phyloP scores from a whole-genome alignment of 2,329 filamentous ascomycete genomes.

The Thelonectria blattea region DNA sequence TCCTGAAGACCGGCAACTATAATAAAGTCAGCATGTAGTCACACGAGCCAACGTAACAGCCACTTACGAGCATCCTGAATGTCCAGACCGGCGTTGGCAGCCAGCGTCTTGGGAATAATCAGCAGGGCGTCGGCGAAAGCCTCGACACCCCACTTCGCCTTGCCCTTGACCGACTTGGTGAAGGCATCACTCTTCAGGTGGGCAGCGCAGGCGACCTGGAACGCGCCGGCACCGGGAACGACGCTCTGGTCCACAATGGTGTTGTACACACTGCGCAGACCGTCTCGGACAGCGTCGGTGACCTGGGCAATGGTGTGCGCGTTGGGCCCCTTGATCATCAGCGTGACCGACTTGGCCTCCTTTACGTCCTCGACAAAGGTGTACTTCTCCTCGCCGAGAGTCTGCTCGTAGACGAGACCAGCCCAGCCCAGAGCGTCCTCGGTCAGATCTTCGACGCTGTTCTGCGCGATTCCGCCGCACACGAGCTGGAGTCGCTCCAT shows the following conservation, averaged over 20 bases:
- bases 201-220: slow-evolving; percentile 90
- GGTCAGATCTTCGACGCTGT: slow-evolving; percentile 92
- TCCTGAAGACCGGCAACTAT: slow-evolving; percentile 86
- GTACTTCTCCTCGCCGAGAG: slow-evolving; percentile 97
- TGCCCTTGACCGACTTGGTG: slow-evolving; percentile 91
- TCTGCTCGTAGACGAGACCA: slow-evolving; percentile 95
- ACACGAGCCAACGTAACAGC: neutral
- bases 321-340: slow-evolving; percentile 98
- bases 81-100: slow-evolving; percentile 94
- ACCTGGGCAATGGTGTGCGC: slow-evolving; percentile 96
- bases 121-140: slow-evolving; percentile 95
- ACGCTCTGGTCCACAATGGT: slow-evolving; percentile 99
- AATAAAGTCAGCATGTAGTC: slow-evolving; percentile 22
- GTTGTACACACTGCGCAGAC: slow-evolving; percentile 96
- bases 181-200: slow-evolving; percentile 89
- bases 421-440: slow-evolving; percentile 94
- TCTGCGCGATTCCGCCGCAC: slow-evolving; percentile 89
- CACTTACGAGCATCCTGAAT: slow-evolving; percentile 90
- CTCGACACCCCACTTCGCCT: slow-evolving; percentile 93
- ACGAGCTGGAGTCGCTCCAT: slow-evolving; percentile 98
- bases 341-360: slow-evolving; percentile 95
- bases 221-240: slow-evolving; percentile 91
- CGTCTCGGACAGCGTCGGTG: slow-evolving; percentile 94
- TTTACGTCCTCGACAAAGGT: slow-evolving; percentile 99
- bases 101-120: slow-evolving; percentile 95